Conservation (phyloP, 2,329 filamentous ascomycete genomes). For the Apiospora malaysiana region DNA sequence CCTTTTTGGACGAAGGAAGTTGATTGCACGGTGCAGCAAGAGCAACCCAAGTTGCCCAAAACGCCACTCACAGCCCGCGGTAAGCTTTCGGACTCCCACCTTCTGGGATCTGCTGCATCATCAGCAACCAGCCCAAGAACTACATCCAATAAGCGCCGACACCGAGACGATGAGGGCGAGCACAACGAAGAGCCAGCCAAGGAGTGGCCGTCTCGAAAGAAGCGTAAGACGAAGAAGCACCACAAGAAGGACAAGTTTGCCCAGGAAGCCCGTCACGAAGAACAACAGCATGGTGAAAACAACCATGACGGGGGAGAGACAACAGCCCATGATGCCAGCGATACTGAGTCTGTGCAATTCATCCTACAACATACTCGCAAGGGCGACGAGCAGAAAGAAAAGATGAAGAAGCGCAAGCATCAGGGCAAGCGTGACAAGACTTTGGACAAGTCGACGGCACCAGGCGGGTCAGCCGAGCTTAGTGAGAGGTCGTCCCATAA, state of each 20-base stretch:
- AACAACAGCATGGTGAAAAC: not conserved
- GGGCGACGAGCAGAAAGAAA: not conserved
- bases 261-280: not conserved
- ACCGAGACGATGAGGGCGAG: not conserved
- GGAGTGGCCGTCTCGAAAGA: not conserved
- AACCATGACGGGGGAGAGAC: not conserved
- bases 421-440: not conserved
- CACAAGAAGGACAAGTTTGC: not conserved
- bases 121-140: not conserved
- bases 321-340: not conserved
- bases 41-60: not conserved
- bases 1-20: not conserved
- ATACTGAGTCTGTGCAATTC: not conserved
- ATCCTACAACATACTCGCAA: not conserved
- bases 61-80: not conserved
- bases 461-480: not conserved
- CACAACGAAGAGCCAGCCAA: not conserved
- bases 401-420: not conserved
- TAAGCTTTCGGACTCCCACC: not conserved
- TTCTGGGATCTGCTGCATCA: not conserved
- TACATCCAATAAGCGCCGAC: not conserved
- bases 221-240: constrained; percentile 8
- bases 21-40: not conserved
- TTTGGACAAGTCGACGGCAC: not conserved
- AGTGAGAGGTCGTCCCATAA: not conserved